These are phyloP conservation scores for Sporothrix curviconia DNA, from an alignment of 2,329 filamentous ascomycete genomes.

Conservation along the genomic window DNA sequence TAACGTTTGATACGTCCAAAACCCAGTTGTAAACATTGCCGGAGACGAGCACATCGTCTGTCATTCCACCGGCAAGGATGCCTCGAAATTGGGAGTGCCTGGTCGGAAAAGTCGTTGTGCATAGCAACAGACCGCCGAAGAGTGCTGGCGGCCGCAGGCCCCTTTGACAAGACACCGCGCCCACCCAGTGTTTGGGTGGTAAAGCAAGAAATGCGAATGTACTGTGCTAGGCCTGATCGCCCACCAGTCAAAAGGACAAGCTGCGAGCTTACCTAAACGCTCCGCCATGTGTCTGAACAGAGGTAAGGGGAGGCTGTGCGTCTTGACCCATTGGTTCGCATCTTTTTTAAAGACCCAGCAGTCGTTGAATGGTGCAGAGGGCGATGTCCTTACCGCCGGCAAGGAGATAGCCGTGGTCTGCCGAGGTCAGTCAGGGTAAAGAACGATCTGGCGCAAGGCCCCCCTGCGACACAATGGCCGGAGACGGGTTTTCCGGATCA, in stretches of 20 bases:
- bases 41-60: constrained; percentile 54
- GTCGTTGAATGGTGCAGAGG: constrained; percentile 60
- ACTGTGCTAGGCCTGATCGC: constrained; percentile 43
- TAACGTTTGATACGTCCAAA: constrained; percentile 35
- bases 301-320: constrained; percentile 59
- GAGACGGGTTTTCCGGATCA: constrained; percentile 9
- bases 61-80: constrained; percentile 66
- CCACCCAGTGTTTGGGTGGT: constrained; percentile 43
- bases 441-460: constrained; percentile 53
- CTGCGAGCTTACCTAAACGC: constrained; percentile 39
- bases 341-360: constrained; percentile 66
- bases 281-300: constrained; percentile 70
- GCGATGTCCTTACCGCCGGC: constrained; percentile 72
- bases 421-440: constrained; percentile 67
- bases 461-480: constrained; percentile 18
- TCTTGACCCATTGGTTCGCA: constrained; percentile 51
- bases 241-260: constrained; percentile 57
- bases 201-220: constrained; percentile 50
- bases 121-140: constrained; percentile 39
- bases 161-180: constrained; percentile 34
- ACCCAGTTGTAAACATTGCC: constrained; percentile 61
- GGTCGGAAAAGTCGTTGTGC: constrained; percentile 11
- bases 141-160: constrained; percentile 28
- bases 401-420: constrained; percentile 52
- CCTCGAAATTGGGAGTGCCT: constrained; percentile 42